Base-by-base conservation (phyloP, 805 yeast genomes). In the Zygotorulaspora danielsina region DNA sequence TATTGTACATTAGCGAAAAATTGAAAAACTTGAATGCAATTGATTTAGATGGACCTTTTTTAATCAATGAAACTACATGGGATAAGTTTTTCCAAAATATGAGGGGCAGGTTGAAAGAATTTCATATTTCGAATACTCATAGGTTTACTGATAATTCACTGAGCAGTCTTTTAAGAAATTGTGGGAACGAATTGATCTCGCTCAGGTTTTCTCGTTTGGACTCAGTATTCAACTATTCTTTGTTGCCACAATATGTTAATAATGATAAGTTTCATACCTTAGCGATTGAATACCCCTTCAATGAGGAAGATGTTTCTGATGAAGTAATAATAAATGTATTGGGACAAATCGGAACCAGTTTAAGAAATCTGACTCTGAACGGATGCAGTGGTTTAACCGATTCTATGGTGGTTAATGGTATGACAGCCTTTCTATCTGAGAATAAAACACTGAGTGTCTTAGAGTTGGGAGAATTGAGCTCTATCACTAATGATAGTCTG, bases 21-120 rank as follows among this genome's bases (percentile, higher is more conserved):
- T 66, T 90, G 29, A 64, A 65, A 0, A 62, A 73, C 20, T 66
- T 93, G 33, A 67, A 60, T 11, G 68, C 75, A 10, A 41, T 90
- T 6, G 66, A 73, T n/a, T 64, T 93, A 25, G 89, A 90, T 60
- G 99, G 99, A 0, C 87, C 97, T 0, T 93, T 93, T 57, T 65
- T 93, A 49, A 80, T 93, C 32, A 79, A 81, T 53, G 85, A 82
- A 48, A 64, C 61, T 0, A 69, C 79, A 40, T 93, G 99, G 99
- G 76, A 76, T 47, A 71, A 67, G 5, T 88, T 83, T 46, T 84
- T 93, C 53, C 77, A 76, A 36, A 47, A 55, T 1, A 66, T 75
- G 45, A 84, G 83, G 2, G 59, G 70, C 2, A 67, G 74, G 13
- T 65, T 93, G 39, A 66, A 63, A 17, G 65, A 67, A 31, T 76